phyloP scores from a whole-genome alignment of 2,329 filamentous ascomycete species.

The Coniochaeta sp. region DNA sequence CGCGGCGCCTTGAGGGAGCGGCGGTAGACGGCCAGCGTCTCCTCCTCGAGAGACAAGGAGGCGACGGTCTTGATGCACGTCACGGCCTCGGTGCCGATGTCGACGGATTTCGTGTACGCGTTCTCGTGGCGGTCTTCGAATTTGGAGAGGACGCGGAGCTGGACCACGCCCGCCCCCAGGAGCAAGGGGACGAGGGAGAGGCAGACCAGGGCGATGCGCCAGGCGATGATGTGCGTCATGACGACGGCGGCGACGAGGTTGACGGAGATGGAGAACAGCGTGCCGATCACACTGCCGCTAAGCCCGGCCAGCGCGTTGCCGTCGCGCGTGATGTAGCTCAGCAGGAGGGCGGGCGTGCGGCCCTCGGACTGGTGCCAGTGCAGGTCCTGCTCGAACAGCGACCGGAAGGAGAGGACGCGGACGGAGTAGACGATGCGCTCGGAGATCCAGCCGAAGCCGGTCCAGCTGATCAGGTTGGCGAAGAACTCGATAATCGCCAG shows the following conservation, averaged over 20 bases:
- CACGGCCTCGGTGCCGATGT: slow-evolving; percentile 61
- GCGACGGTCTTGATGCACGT: slow-evolving; percentile 58
- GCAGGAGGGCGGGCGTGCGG: slow-evolving; percentile 53
- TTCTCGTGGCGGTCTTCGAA: slow-evolving; percentile 58
- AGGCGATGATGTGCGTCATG: slow-evolving; percentile 63
- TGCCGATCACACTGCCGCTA: slow-evolving; percentile 65
- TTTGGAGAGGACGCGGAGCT: slow-evolving; percentile 55
- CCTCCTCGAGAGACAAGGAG: slow-evolving; percentile 45
- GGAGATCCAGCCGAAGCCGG: slow-evolving; percentile 47
- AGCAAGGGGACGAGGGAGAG: slow-evolving; percentile 62
- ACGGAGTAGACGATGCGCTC: slow-evolving; percentile 51
- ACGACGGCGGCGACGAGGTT: slow-evolving; percentile 64
- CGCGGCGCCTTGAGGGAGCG: slow-evolving; percentile 42
- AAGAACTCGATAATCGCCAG: slow-evolving; percentile 53
- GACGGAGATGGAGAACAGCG: slow-evolving; percentile 60
- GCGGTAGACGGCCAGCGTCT: slow-evolving; percentile 45
- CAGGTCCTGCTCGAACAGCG: slow-evolving; percentile 49
- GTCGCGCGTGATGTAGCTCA: slow-evolving; percentile 65
- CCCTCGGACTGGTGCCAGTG: slow-evolving; percentile 61
- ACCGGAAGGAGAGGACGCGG: slow-evolving; percentile 47
- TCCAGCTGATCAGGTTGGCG: slow-evolving; percentile 50
- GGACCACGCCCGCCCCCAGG: slow-evolving; percentile 62
- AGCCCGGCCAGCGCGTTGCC: slow-evolving; percentile 60
- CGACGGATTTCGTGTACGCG: slow-evolving; percentile 57
- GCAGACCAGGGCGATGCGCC: slow-evolving; percentile 70